A percentile compares a stretch with the other conserved stretches of the same genome.
Evolutionary conservation across 768 basidiomycete genomes (phyloP).

Genomic region (Mycena maculata): DNA sequence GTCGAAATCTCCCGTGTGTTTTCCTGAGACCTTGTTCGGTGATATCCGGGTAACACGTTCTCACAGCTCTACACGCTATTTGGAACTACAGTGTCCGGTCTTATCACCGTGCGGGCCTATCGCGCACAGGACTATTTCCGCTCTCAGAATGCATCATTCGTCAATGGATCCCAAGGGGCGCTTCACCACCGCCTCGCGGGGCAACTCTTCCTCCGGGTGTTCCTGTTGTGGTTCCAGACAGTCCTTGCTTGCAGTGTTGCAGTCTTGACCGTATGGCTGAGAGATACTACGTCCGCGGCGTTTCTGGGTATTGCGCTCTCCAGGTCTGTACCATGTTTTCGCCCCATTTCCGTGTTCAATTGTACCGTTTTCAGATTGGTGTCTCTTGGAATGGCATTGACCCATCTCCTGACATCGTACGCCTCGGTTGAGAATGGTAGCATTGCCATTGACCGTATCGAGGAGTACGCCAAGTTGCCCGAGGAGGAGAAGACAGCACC

Average conservation of each 20-base stretch:
- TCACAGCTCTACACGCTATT: slow-evolving; percentile 17
- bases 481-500: slow-evolving; percentile 4
- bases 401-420: slow-evolving; percentile 6
- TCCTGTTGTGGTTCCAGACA: slow-evolving; percentile 18
- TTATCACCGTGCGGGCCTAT: slow-evolving; percentile 15
- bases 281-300: slow-evolving; percentile 18
- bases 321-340: slow-evolving; percentile 1
- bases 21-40: background rate
- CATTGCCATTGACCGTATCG: slow-evolving; percentile 17
- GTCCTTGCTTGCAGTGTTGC: slow-evolving; percentile 15
- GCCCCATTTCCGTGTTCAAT: background rate
- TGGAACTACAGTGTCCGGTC: slow-evolving; percentile 16
- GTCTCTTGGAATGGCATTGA: background rate
- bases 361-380: slow-evolving; percentile 5
- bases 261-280: slow-evolving; percentile 9
- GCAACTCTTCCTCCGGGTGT: slow-evolving; percentile 17
- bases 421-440: slow-evolving; percentile 21
- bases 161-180: slow-evolving; percentile 22
- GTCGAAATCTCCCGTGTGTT: slow-evolving; percentile 22
- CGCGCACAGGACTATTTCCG: slow-evolving; percentile 15
- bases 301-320: slow-evolving; percentile 12
- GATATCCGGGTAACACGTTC: background rate
- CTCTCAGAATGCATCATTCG: slow-evolving; percentile 5
- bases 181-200: slow-evolving; percentile 16
- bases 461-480: slow-evolving; percentile 15